Percentiles rank a stretch among this genome's conserved stretches.
Conservation (phyloP, 176 grass and related monocot genomes). For the Aegilops speltoides region DNA sequence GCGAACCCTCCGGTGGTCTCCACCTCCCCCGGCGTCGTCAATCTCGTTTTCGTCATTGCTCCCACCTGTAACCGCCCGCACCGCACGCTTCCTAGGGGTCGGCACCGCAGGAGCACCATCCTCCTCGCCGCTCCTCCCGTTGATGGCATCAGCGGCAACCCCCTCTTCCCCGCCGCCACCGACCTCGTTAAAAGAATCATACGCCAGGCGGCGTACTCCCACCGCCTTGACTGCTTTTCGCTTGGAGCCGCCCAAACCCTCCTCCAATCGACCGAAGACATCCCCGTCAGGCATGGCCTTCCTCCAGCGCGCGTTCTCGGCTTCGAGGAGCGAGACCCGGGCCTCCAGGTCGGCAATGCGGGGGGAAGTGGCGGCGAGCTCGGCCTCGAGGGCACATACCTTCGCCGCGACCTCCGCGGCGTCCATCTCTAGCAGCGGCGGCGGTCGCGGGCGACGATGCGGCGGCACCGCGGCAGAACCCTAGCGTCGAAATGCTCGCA, state of each 20-base stretch:
- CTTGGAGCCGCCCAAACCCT: not conserved
- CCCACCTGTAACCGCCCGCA: conserved; percentile 9
- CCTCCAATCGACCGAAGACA: not conserved
- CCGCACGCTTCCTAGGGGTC: not conserved
- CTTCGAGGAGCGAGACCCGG: not conserved
- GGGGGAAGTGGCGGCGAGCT: not conserved
- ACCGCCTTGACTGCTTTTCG: not conserved
- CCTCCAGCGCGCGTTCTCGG: not conserved
- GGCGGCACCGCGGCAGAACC: not conserved
- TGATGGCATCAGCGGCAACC: not conserved
- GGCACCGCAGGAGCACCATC: not conserved
- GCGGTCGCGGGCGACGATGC: not conserved
- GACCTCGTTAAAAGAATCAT: not conserved
- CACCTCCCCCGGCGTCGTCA: not conserved
- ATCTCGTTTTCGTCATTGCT: conserved; percentile 1
- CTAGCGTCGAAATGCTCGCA: not conserved
- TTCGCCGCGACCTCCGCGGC: not conserved
- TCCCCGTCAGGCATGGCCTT: not conserved
- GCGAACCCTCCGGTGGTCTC: not conserved
- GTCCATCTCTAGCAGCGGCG: not conserved
- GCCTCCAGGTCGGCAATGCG: not conserved
- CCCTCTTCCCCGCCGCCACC: conserved; percentile 20
- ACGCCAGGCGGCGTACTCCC: not conserved
- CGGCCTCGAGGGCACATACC: not conserved
- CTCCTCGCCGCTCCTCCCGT: not conserved